phyloP scores from a whole-genome alignment of 805 yeast genomes.

The Candida xyloterini region DNA sequence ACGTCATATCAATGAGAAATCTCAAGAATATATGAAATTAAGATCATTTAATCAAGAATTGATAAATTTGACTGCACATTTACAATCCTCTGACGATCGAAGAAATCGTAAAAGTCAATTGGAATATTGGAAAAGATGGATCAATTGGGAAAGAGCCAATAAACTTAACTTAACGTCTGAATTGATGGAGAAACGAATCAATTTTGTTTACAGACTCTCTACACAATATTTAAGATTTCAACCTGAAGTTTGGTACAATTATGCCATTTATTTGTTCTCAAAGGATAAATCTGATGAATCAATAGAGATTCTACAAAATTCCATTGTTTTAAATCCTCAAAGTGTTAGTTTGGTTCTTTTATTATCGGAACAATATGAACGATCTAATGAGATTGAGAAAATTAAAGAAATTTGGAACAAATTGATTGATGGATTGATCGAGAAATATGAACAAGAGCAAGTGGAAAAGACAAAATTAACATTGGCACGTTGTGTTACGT shows the following conservation, averaged over 20 bases:
- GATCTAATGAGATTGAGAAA: conserved; percentile 46
- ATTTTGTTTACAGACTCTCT: conserved; percentile 71
- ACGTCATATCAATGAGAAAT: conserved; percentile 76
- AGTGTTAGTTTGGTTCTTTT: conserved; percentile 66
- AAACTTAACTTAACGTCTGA: conserved; percentile 57
- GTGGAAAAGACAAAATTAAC: conserved; percentile 7
- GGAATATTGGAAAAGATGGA: conserved; percentile 67
- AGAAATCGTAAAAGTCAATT: conserved; percentile 40
- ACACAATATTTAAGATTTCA: conserved; percentile 56
- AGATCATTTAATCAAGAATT: conserved; percentile 74
- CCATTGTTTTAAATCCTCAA: conserved; percentile 61
- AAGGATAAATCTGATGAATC: conserved; percentile 16
- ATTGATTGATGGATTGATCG: conserved; percentile 46
- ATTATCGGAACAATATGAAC: conserved; percentile 68
- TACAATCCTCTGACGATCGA: conserved; percentile 17
- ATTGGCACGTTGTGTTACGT: conserved; percentile 47
- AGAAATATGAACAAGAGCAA: conserved; percentile 33
- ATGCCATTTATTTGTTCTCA: conserved; percentile 27
- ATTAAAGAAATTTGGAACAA: conserved; percentile 49
- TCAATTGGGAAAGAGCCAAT: conserved; percentile 74
- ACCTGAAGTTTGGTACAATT: conserved; percentile 78
- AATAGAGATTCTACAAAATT: conserved; percentile 49
- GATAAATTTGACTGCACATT: conserved; percentile 45
- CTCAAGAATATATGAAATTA: conserved; percentile 84
- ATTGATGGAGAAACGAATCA: conserved; percentile 52